These are phyloP conservation scores for Scenedesmus sp. DNA, from an alignment of 163 green algal species.

Conservation along the genomic window DNA sequence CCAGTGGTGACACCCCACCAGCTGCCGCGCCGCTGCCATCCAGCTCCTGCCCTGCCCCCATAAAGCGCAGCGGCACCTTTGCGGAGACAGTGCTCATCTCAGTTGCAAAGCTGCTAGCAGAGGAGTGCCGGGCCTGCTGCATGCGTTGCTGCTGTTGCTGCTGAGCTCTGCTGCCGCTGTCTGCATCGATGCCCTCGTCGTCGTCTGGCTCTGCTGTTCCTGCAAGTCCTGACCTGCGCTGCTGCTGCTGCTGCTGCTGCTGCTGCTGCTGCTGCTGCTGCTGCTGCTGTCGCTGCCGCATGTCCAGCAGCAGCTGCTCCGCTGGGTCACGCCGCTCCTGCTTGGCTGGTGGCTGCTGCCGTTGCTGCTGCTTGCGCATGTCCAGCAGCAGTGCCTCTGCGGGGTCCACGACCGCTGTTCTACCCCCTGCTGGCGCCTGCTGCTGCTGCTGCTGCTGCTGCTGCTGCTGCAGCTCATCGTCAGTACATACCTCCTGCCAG, in stretches of 20 bases:
- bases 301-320: conserved; percentile 14
- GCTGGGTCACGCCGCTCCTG: background rate
- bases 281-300: no score
- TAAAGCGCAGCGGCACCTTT: conserved; percentile 24
- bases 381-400: conserved; percentile 2
- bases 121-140: background rate
- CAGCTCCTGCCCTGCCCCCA: background rate
- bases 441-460: conserved; percentile 11
- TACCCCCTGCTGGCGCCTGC: background rate
- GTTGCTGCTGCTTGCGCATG: conserved; percentile 18
- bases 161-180: conserved; percentile 2
- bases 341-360: conserved; percentile 13
- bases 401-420: background rate
- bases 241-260: no score
- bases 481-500: background rate
- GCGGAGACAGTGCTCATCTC: conserved; percentile 14
- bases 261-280: background rate
- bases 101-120: conserved; percentile 30
- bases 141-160: conserved; percentile 35
- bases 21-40: background rate
- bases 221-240: conserved; percentile 8
- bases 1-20: background rate
- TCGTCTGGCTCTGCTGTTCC: background rate
- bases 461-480: background rate
- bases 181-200: background rate